phyloP scores from a whole-genome alignment of 345 rosid genomes.

The Lepidium aucheri region DNA sequence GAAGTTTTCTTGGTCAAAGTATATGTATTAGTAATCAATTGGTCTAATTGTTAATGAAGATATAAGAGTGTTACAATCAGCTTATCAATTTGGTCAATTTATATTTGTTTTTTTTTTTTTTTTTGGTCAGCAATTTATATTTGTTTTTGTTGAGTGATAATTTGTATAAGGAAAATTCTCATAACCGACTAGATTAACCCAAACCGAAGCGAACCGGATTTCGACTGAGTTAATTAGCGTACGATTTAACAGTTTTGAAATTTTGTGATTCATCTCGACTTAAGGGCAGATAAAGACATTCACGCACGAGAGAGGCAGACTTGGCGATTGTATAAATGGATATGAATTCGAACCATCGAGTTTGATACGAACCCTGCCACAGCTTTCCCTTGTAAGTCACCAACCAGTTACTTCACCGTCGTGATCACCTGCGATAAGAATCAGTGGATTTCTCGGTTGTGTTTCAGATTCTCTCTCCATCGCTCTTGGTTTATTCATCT shows the following conservation, averaged over 20 bases:
- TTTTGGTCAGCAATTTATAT: background rate
- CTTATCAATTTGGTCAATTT: background rate
- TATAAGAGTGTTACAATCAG: background rate
- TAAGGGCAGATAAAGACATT: background rate
- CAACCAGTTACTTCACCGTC: conserved; percentile 1
- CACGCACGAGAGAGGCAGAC: background rate
- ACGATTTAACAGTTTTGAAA: background rate
- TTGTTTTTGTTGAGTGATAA: no score
- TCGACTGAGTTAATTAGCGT: background rate
- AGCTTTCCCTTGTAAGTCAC: no score
- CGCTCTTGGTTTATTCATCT: background rate
- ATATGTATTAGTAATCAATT: no score
- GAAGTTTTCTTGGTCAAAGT: background rate
- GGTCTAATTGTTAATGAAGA: background rate
- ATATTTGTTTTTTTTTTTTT: no score
- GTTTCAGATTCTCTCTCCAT: background rate
- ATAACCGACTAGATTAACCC: background rate
- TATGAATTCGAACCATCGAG: background rate
- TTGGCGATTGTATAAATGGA: background rate
- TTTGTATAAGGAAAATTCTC: background rate
- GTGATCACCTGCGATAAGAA: background rate
- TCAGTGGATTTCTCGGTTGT: background rate
- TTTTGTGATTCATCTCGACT: background rate
- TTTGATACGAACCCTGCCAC: background rate
- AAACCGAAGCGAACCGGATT: background rate